phyloP scores from a whole-genome alignment of 2,329 filamentous ascomycete species.

The Alternaria hordeiaustralica region DNA sequence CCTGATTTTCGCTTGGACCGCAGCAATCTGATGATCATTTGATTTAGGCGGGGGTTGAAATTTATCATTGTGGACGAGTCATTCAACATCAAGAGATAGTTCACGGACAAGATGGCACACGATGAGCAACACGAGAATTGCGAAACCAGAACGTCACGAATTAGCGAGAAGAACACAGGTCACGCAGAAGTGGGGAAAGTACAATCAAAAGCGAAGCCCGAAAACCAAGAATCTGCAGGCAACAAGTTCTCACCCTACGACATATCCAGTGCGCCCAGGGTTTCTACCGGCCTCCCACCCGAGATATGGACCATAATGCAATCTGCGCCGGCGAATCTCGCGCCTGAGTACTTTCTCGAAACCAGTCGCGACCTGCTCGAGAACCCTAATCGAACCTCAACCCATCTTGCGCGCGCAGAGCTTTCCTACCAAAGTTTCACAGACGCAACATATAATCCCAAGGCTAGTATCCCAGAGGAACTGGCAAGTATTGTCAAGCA shows the following conservation, averaged over 20 bases:
- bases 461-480: conserved; percentile 37
- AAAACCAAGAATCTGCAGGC: neutral
- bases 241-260: conserved; percentile 46
- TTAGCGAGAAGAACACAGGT: neutral
- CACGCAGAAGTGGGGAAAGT: neutral
- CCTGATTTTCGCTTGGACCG: neutral
- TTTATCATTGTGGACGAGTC: neutral
- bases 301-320: conserved; percentile 49
- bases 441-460: conserved; percentile 44
- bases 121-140: neutral
- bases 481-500: conserved; percentile 58
- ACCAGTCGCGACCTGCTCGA: conserved; percentile 77
- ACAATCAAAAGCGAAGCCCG: neutral
- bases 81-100: neutral
- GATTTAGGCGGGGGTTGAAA: neutral
- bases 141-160: neutral
- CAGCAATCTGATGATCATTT: neutral
- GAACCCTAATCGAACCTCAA: conserved; percentile 82
- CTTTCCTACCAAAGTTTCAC: conserved; percentile 65
- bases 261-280: conserved; percentile 23
- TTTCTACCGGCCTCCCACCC: conserved; percentile 39
- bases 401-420: conserved; percentile 79
- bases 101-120: neutral
- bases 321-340: conserved; percentile 64
- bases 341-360: conserved; percentile 65